phyloP scores from a whole-genome alignment of 306 rosid species.

The Castanea mollissima region DNA sequence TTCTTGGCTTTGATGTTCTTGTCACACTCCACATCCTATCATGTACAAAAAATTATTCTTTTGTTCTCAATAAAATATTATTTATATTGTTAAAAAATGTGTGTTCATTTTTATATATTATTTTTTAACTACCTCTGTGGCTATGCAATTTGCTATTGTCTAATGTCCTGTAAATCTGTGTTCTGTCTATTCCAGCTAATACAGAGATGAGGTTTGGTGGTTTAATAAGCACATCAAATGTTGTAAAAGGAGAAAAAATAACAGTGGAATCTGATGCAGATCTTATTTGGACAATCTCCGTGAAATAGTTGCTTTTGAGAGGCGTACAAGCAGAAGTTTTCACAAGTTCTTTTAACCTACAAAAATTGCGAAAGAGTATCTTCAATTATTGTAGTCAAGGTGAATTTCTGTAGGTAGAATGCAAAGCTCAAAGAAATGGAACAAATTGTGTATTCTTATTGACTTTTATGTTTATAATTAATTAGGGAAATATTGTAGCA shows the following conservation, averaged over 20 bases:
- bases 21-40: background rate
- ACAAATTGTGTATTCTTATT: background rate
- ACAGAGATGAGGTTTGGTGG: conserved; percentile 88
- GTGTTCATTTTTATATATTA: too few relatives aligned
- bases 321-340: conserved; percentile 6
- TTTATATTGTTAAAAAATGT: too few relatives aligned
- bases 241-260: conserved; percentile 61
- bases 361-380: background rate
- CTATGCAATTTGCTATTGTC: conserved; percentile 14
- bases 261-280: conserved; percentile 85
- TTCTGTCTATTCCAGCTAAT: conserved; percentile 51
- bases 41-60: too few relatives aligned
- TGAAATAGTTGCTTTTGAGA: conserved; percentile 47
- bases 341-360: conserved; percentile 5
- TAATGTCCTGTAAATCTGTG: conserved; percentile 11
- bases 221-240: conserved; percentile 78
- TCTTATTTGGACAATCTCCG: conserved; percentile 91
- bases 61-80: too few relatives aligned
- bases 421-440: background rate
- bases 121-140: background rate
- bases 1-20: background rate
- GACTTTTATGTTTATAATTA: too few relatives aligned
- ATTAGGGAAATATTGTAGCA: too few relatives aligned
- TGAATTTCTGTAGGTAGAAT: background rate
- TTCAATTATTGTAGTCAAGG: conserved; percentile 12